These are phyloP conservation scores for Clarkia xantiana DNA, from an alignment of 345 rosid species.

Conservation along the genomic window DNA sequence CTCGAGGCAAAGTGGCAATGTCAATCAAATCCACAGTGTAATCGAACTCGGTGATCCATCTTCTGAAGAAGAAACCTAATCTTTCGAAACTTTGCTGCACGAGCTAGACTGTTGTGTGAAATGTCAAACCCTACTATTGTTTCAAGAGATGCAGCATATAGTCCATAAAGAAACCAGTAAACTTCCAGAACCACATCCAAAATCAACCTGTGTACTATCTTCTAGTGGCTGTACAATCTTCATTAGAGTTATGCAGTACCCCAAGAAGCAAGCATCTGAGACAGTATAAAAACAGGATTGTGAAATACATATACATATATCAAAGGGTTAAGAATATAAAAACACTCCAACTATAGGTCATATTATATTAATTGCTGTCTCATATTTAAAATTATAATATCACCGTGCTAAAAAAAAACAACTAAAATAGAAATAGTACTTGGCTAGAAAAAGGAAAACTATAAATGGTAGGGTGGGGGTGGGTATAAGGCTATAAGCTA, in stretches of 20 bases:
- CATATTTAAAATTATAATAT: no score
- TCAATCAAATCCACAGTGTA: conserved; percentile 45
- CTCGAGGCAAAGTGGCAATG: conserved; percentile 91
- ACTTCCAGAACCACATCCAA: conserved; percentile 96
- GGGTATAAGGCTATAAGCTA: no score
- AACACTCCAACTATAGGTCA: no score
- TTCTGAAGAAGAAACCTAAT: neutral
- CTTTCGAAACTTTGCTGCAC: conserved; percentile 69
- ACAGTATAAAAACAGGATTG: neutral
- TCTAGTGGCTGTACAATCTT: conserved; percentile 60
- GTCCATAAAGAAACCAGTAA: conserved; percentile 66
- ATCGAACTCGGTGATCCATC: conserved; percentile 74
- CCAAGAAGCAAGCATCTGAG: conserved; percentile 24
- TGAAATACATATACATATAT: no score
- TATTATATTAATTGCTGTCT: no score
- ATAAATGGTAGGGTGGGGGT: no score
- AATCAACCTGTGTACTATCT: conserved; percentile 69
- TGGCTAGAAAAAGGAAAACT: no score
- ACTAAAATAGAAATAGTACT: no score
- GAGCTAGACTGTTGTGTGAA: conserved; percentile 61
- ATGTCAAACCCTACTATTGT: conserved; percentile 73
- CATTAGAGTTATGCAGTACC: conserved; percentile 38
- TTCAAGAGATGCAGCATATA: conserved; percentile 53
- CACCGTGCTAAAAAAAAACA: no score
- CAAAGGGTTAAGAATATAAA: no score